phyloP scores from a whole-genome alignment of 768 basidiomycete species.

The Tulasnella sp. region DNA sequence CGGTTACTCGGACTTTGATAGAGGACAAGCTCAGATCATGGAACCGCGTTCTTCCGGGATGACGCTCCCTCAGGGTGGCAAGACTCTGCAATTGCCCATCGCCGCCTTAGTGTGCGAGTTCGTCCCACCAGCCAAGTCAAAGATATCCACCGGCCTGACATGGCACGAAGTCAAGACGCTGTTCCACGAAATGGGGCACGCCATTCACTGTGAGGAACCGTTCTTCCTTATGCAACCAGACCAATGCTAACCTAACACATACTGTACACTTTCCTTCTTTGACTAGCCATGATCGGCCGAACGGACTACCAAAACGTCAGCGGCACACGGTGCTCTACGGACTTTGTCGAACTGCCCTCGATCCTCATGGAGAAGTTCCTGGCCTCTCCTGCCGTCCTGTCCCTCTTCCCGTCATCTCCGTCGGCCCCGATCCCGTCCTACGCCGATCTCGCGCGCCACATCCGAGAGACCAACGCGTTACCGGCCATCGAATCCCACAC shows the following conservation, averaged over 20 bases:
- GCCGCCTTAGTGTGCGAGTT: conserved; percentile 91
- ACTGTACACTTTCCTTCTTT: neutral
- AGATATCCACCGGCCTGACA: conserved; percentile 60
- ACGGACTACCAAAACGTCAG: conserved; percentile 98
- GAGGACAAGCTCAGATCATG: conserved; percentile 35
- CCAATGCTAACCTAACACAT: conserved; percentile 5
- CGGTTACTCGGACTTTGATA: conserved; percentile 31
- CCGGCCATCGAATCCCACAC: conserved; percentile 72
- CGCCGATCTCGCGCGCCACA: conserved; percentile 1
- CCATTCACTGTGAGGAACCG: conserved; percentile 81
- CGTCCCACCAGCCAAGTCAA: conserved; percentile 43
- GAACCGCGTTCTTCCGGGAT: conserved; percentile 40
- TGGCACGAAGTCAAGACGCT: conserved; percentile 93
- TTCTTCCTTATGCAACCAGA: neutral
- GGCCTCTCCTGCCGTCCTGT: conserved; percentile 68
- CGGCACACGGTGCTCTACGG: conserved; percentile 94
- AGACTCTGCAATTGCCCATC: conserved; percentile 75
- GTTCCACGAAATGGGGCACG: conserved; percentile 99
- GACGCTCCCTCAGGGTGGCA: conserved; percentile 34
- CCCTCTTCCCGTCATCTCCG: conserved; percentile 42
- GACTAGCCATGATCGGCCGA: conserved; percentile 87
- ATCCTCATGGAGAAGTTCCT: conserved; percentile 99
- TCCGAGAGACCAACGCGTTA: conserved; percentile 13
- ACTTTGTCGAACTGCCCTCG: conserved; percentile 95
- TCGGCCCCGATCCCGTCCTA: conserved; percentile 12